These are phyloP conservation scores for Coemansia sp. DNA, from an alignment of 192 early-diverging fungal genomes.

Conservation along the genomic window DNA sequence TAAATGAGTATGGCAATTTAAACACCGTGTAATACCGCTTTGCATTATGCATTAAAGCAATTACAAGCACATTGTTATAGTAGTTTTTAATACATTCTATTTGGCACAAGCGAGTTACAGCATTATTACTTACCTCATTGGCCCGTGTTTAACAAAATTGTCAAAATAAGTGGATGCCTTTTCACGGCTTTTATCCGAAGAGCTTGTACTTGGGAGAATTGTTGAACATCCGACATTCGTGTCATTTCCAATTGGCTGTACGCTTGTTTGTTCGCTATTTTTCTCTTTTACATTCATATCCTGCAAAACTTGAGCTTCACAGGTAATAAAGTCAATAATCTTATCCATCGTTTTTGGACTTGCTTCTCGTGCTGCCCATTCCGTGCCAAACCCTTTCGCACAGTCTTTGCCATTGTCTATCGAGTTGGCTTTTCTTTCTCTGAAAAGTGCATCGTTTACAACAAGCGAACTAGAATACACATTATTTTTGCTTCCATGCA, in stretches of 20 bases:
- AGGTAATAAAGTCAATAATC: background rate
- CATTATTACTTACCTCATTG: constrained; percentile 12
- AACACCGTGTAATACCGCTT: no score
- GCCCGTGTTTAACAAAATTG: background rate
- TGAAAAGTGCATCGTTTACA: background rate
- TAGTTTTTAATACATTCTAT: background rate
- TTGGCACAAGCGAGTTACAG: background rate
- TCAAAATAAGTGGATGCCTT: background rate
- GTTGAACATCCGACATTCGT: background rate
- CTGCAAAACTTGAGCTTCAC: background rate
- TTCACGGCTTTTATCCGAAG: background rate
- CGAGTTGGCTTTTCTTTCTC: background rate
- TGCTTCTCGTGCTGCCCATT: background rate
- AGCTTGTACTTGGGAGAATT: background rate
- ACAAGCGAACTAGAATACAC: constrained; percentile 15
- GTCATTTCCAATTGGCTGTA: background rate
- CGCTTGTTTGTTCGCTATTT: no score
- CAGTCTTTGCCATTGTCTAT: background rate
- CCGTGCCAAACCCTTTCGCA: background rate
- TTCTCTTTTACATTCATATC: background rate
- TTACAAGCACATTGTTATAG: background rate
- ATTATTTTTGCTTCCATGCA: no score
- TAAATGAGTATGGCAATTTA: no score
- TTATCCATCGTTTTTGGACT: background rate
- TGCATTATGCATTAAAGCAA: background rate